Conservation (phyloP, 306 rosid genomes). For the Quercus alba region DNA sequence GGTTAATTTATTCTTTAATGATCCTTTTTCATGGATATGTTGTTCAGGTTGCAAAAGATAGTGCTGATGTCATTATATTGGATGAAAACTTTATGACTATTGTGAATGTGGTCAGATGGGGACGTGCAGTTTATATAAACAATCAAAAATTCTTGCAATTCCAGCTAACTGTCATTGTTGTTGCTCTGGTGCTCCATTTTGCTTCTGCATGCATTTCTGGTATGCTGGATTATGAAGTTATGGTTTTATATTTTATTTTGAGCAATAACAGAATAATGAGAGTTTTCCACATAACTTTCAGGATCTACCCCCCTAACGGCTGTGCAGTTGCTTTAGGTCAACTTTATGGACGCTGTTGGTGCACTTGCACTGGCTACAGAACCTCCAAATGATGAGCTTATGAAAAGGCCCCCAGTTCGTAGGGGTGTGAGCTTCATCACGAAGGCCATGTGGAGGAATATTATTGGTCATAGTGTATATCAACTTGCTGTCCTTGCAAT, state of each 20-base stretch:
- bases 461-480: conserved; percentile 85
- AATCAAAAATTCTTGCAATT: conserved; percentile 95
- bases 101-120: conserved; percentile 85
- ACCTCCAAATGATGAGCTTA: conserved; percentile 78
- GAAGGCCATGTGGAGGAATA: conserved; percentile 92
- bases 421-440: conserved; percentile 75
- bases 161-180: conserved; percentile 88
- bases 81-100: conserved; percentile 94
- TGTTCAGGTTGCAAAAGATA: conserved; percentile 89
- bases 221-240: conserved; percentile 24
- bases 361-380: conserved; percentile 97
- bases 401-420: conserved; percentile 67
- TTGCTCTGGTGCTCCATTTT: conserved; percentile 82
- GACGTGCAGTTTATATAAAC: conserved; percentile 92
- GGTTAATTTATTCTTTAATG: background rate
- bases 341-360: conserved; percentile 97
- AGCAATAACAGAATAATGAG: background rate
- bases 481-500: conserved; percentile 66
- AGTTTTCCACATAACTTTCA: conserved; percentile 33
- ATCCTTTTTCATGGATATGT: conserved; percentile 14
- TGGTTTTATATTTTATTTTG: background rate
- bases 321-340: conserved; percentile 96
- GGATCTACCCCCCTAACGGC: conserved; percentile 98
- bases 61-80: conserved; percentile 83
- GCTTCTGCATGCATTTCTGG: conserved; percentile 92